Evolutionary conservation across 257 asterid genomes (phyloP), one percentile per base, ranked within the genome.

Genomic region (Leonotis leonurus): DNA sequence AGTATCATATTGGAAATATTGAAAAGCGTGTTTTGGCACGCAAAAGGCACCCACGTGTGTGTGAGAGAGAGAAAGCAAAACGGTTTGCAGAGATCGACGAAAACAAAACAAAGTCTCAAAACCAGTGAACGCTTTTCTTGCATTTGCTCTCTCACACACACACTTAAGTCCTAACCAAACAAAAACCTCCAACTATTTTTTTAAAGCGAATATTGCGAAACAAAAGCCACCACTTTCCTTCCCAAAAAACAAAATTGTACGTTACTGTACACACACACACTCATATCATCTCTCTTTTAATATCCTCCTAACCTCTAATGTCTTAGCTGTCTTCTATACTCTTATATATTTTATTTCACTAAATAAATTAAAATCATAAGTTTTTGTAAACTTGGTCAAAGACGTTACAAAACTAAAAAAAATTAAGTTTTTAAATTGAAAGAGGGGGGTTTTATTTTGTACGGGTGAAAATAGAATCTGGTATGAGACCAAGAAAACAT

Each of bases 31-130:
- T n/a, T n/a, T n/a, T n/a, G n/a, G n/a, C 21, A 50, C n/a, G 21
- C 35, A 68, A 51, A 68, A 16, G 64, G 26, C 41, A 6, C 24
- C 52, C 69, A 70, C 74, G 64, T 52, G 74, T 46, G 66, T 55
- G 70, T 4, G 41, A n/a, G n/a, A n/a, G 56, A 27, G 51, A 24
- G 36, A 62, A 56, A 25, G 52, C 25, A 13, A 69, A 61, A 69
- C 69, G 64, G 74, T 69, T 69, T 54, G 55, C 66, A 54, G 41
- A 62, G 24, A 55, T 56, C 8, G 57, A 63, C 52, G 65, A 41
- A 54, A 70, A 43, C 59, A 40, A 62, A 70, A 62, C 41, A 62
- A 62, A 62, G 56, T 36, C 54, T 18, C 65, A 46, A 55, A 44
- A n/a, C 61, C 60, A 62, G 36, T 24, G 54, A 51, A 35, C 45